Evolutionary conservation across 352 stramenopile species (phyloP).

Genomic region (Phytophthora megakarya): DNA sequence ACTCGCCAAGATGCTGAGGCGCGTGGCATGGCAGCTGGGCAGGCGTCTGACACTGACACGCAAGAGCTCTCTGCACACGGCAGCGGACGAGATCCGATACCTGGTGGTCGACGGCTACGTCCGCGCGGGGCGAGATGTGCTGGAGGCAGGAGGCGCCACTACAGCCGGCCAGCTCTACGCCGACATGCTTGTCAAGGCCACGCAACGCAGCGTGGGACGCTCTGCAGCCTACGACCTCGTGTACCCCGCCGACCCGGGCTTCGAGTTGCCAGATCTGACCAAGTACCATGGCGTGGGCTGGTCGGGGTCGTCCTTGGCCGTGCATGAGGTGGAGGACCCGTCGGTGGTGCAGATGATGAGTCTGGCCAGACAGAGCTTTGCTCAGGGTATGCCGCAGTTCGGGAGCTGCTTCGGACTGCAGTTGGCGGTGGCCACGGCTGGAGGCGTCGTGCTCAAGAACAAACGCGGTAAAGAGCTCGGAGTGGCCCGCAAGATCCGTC

Average conservation of each 20-base stretch:
- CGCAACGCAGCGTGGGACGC: constrained; percentile 39
- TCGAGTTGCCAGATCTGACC: constrained; percentile 53
- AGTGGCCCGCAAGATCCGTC: constrained; percentile 67
- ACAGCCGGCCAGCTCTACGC: constrained; percentile 76
- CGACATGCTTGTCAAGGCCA: constrained; percentile 65
- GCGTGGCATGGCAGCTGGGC: constrained; percentile 10
- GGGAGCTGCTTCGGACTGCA: constrained; percentile 80
- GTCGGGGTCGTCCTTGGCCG: constrained; percentile 75
- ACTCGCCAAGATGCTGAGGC: constrained; percentile 29
- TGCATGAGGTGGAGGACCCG: constrained; percentile 60
- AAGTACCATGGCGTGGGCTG: constrained; percentile 80
- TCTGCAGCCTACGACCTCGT: constrained; percentile 62
- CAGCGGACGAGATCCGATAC: constrained; percentile 48
- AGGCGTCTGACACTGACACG: constrained; percentile 13
- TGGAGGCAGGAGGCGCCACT: constrained; percentile 63
- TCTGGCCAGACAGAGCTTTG: constrained; percentile 48
- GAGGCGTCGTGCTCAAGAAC: constrained; percentile 66
- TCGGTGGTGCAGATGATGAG: constrained; percentile 54
- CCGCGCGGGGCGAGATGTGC: constrained; percentile 55
- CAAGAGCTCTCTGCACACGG: no score
- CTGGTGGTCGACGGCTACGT: constrained; percentile 82
- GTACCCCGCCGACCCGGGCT: constrained; percentile 61
- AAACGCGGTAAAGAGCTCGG: constrained; percentile 68
- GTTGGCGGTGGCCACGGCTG: constrained; percentile 58
- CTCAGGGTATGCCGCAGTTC: constrained; percentile 67